Evolutionary conservation across 805 yeast species (phyloP), one percentile per base, ranked within the genome.

Genomic region (Metschnikowia colocasiae): DNA sequence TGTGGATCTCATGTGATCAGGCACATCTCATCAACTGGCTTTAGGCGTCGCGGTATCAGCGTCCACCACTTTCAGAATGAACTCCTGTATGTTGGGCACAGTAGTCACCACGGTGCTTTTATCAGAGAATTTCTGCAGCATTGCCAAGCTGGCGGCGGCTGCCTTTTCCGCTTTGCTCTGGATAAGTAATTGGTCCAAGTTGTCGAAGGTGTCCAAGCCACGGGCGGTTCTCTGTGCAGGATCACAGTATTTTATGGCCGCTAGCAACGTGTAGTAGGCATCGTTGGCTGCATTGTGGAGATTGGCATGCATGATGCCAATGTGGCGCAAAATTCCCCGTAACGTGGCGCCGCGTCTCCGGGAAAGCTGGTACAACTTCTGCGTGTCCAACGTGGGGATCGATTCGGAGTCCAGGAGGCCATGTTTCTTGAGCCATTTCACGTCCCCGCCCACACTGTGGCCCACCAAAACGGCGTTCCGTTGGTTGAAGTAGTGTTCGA

Each of bases 221-320:
- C 47, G 45, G 5, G 45, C 42, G n/a, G 25, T 37, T 4, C 65
- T 45, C 4, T 48, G 51, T 13, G 45, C 50, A 3, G 66, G 66
- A 40, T 62, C 66, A 29, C 60, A 55, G 33, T 51, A 55, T 15
- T 54, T 52, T 47, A 62, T 38, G 12, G 62, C 64, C 19, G 63
- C 66, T 22, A 60, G 45, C 12, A 62, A 44, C 13, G 66, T 61
- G 45, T 58, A 62, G 50, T 62, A 62, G 10, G 66, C 64, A 41
- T 62, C 66, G 49, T 62, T 62, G 40, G 61, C 64, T 1, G 66
- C 66, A 40, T 62, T 62, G 43, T 62, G 66, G 31, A 62, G 57
- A 23, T 54, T 47, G n/a, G 59, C 59, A 27, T 61, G 61, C 8
- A 64, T 61, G 18, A 62, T 54, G 2, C 48, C 56, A 29, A 53